Evolutionary conservation across 768 basidiomycete species (phyloP), one percentile per base, ranked within the genome.

Genomic region (Macrolepiota dolichaula): DNA sequence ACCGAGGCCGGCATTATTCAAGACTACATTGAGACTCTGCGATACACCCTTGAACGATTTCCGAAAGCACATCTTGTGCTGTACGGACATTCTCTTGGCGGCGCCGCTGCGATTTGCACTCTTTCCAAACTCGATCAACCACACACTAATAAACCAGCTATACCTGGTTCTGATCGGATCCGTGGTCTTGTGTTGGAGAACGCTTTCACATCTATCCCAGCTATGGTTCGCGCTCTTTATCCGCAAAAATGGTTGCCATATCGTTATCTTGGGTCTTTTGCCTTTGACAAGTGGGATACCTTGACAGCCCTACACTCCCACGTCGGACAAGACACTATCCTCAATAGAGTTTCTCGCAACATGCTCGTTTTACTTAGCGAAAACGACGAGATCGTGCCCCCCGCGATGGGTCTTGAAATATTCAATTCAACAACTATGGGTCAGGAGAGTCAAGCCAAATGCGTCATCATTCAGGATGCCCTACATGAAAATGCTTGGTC

Each of bases 51-150:
- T 17, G 15, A 46, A 6, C 69, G 65, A 2, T 81, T 73, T 35
- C 79, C 79, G 0, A 24, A 51, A 15, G 66, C 73, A 2, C 60
- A 59, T 5, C 64, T 81, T 53, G 65, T 79, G 10, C 50, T 81
- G 4, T 81, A 79, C 63, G 81, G 80, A 0, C 82, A 83, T 67
- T 81, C 80, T 2, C 73, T 84, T 3, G 83, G 83, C 4, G 82
- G 75, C 0, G 72, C 81, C 0, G 73, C 74, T 13, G 75, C 79
- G 0, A 67, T 78, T 3, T 77, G 78, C 51, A 71, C 82, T 3
- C 69, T 80, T 9, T 65, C 69, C 1, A 46, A 73, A 11, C 63
- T 66, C 17, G 55, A 59, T 0, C 46, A 55, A 37, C 19, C 22
- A 40, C 13, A 25, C 24, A 38, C 1, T 7, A 22, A 10, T 49